These are phyloP conservation scores for Hibiscus trionum DNA, from an alignment of 345 rosid genomes.

Conservation along the genomic window DNA sequence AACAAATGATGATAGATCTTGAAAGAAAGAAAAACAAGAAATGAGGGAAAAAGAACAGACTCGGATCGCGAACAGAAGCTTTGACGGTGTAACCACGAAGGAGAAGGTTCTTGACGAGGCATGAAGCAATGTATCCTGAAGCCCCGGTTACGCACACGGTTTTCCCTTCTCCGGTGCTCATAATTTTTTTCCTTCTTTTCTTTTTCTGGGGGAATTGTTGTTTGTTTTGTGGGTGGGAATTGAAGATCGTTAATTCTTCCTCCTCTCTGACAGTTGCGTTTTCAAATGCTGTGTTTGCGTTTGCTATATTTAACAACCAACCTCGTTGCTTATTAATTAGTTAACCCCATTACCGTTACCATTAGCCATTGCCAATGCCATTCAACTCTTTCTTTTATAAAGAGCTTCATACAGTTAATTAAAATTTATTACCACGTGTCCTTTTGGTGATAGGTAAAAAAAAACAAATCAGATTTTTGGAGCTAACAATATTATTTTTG, in stretches of 20 bases:
- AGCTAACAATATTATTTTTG: too few species aligned
- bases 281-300: neutral
- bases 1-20: neutral
- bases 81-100: conserved; percentile 38
- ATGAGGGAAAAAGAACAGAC: conserved; percentile 18
- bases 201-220: too few species aligned
- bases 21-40: neutral
- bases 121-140: conserved; percentile 45
- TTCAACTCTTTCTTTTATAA: too few species aligned
- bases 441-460: too few species aligned
- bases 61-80: conserved; percentile 39
- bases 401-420: too few species aligned
- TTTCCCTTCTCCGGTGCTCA: conserved; percentile 16
- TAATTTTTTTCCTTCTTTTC: neutral
- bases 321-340: too few species aligned
- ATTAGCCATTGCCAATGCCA: too few species aligned
- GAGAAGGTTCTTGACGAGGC: conserved; percentile 47
- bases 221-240: neutral
- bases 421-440: too few species aligned
- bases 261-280: neutral
- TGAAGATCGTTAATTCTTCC: neutral
- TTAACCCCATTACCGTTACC: too few species aligned
- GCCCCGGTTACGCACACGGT: conserved; percentile 49
- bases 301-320: neutral
- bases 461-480: too few species aligned